Evolutionary conservation across 1,284 basidiomycete genomes (phyloP).

Genomic region (Bothia castanella): DNA sequence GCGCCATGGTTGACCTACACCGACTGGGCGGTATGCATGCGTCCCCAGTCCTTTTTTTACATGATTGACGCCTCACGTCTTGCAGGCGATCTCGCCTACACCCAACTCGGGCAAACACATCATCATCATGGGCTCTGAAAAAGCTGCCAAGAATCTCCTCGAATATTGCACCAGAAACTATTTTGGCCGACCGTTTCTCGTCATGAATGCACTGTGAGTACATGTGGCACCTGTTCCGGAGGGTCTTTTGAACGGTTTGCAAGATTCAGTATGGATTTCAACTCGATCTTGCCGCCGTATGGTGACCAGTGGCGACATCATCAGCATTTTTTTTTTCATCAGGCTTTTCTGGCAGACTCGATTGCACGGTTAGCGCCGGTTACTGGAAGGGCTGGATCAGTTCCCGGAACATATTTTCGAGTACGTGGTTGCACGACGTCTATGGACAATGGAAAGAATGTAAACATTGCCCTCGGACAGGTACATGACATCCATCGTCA

Average conservation of each 20-base stretch:
- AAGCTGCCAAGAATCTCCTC: not conserved
- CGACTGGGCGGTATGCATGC: not conserved
- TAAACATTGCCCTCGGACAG: slow-evolving; percentile 5
- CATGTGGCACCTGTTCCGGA: too few relatives aligned
- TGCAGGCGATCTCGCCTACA: not conserved
- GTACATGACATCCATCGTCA: slow-evolving; percentile 16
- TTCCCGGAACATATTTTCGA: slow-evolving; percentile 15
- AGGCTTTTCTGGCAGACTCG: not conserved
- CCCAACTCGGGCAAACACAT: not conserved
- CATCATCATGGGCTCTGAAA: not conserved
- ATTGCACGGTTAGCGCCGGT: slow-evolving; percentile 4
- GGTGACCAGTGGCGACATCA: not conserved
- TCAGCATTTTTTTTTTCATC: not conserved
- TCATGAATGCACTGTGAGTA: not conserved
- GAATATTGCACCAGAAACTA: not conserved
- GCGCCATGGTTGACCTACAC: slow-evolving; percentile 11
- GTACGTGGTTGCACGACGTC: slow-evolving; percentile 4
- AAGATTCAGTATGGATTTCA: not conserved
- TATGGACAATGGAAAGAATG: not conserved
- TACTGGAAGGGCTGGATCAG: slow-evolving; percentile 6
- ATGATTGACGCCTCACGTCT: not conserved
- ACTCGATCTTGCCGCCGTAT: not conserved
- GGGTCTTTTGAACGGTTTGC: too few relatives aligned
- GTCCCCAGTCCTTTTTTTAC: not conserved
- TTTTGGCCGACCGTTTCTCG: not conserved